Base-by-base conservation (phyloP, 176 grass and related monocot species). In the Paspalum notatum region DNA sequence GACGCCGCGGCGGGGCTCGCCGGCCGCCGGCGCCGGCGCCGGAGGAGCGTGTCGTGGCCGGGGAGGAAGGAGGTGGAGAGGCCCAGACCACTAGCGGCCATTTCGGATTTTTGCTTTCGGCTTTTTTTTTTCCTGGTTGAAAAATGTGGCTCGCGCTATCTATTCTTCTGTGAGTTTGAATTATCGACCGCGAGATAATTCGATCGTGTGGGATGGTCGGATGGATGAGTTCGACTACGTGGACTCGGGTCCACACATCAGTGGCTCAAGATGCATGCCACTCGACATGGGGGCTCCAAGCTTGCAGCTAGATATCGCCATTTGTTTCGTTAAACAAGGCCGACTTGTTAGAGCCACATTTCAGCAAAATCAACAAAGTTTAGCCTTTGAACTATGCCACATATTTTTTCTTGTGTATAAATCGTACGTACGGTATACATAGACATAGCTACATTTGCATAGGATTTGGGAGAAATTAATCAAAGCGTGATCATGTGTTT, bases 21-120 rank as follows among this genome's bases (percentile, higher is more conserved):
- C 56, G 57, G 49, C 70, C 26, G 52, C 68, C 78, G 72, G 3
- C 45, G 68, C 2, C 64, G 70, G 32, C 76, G 80, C 62, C 76
- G 85, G 76, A 63, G 85, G 62, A 73, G 76, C 9, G 81, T 81
- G 66, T 72, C 82, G 72, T 77, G 89, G 72, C 85, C 85, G 71
- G 89, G 71, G 81, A 91, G 89, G 89, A 88, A 91, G 52, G 89
- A 91, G 72, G 89, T 85, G 18, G 89, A 88, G 89, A 91, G 89
- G 58, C 85, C 82, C 0, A 91, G 81, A 76, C 85, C 84, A 40
- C 65, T 71, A 18, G 85, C 79, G 52, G 82, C 89, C 89, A 91
- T 91, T 71, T 53, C 41, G 21, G 78, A 68, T 54, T 51, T 47
- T 76, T 59, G 32, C 3, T 32, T 32, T 32, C 32, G 32, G 3